A percentile compares a stretch with the other conserved stretches of the same genome.
phyloP scores from a whole-genome alignment of 495 filamentous ascomycete genomes.

The Neurospora intermedia region DNA sequence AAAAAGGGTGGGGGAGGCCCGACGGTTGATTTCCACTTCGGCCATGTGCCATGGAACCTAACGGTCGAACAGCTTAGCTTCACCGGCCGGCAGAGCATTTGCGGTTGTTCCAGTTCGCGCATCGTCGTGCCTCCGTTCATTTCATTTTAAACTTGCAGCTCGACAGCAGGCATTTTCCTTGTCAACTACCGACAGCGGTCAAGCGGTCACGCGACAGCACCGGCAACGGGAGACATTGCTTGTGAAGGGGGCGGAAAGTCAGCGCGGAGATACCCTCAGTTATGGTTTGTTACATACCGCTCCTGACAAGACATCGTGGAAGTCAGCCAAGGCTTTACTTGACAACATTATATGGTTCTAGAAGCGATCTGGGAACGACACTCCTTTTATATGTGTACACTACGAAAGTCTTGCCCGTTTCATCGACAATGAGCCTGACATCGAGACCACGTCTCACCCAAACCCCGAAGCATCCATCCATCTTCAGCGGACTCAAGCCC shows the following conservation, averaged over 20 bases:
- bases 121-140: neutral
- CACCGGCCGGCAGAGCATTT: neutral
- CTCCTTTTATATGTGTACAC: neutral
- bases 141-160: neutral
- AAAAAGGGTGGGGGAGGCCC: neutral
- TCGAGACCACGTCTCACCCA: neutral
- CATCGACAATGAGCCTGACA: neutral
- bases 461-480: neutral
- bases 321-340: neutral
- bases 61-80: neutral
- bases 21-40: neutral
- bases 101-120: neutral
- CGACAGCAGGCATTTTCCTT: neutral
- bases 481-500: neutral
- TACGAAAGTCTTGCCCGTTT: neutral
- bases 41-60: neutral
- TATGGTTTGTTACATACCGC: neutral
- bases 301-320: neutral
- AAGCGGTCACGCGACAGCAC: neutral
- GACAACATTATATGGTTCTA: neutral
- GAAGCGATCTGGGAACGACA: neutral
- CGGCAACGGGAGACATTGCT: neutral
- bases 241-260: neutral
- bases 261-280: neutral
- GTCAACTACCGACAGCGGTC: neutral